Base-by-base conservation (phyloP, 2,329 filamentous ascomycete genomes). In the Apiospora rasikravindrae region DNA sequence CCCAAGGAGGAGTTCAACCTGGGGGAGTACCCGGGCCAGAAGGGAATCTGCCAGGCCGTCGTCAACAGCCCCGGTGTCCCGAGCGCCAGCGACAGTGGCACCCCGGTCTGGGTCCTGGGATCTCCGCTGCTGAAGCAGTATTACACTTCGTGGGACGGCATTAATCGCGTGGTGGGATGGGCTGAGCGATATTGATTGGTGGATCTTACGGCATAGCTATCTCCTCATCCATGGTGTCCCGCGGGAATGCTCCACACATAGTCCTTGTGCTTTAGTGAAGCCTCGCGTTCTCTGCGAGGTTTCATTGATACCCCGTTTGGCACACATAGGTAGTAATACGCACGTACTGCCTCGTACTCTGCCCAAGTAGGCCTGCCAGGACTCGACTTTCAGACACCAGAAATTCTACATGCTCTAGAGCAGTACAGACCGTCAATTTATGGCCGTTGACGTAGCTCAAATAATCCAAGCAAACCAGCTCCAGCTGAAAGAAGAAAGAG, bases 61-160 rank as follows among this genome's bases (percentile, higher is more conserved):
- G 80, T 82, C 57, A 74, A 76, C 22, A 76, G 75, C 74, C 76
- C 79, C 0, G 64, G 74, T 22, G 68, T 70, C 0, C 69, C 77
- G 2, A 74, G 76, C 67, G 75, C 75, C 42, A 71, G 68, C 1
- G 57, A 72, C 0, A 16, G 69, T 1, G 57, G 72, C 0, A 75
- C 75, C 0, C 74, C 75, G 0, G 73, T 77, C 1, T 83, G 81
- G 81, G 71, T 82, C 8, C 66, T 81, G 11, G 82, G 82, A 0
- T 79, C 76, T 0, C 80, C 81, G 4, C 73, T 81, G 22, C 71
- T 83, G 33, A 80, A 82, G 76, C 73, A 77, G 16, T 82, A 82
- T 70, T 83, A 83, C 70, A 83, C 81, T 0, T 78, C 80, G 0
- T 83, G 80, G 81, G 78, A 83, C 72, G 78, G 77, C 0, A 70